A percentile compares a stretch with the other conserved stretches of the same genome.
These are phyloP conservation scores for Xylariaceae sp. DNA, from an alignment of 2,329 filamentous ascomycete species.

Conservation along the genomic window DNA sequence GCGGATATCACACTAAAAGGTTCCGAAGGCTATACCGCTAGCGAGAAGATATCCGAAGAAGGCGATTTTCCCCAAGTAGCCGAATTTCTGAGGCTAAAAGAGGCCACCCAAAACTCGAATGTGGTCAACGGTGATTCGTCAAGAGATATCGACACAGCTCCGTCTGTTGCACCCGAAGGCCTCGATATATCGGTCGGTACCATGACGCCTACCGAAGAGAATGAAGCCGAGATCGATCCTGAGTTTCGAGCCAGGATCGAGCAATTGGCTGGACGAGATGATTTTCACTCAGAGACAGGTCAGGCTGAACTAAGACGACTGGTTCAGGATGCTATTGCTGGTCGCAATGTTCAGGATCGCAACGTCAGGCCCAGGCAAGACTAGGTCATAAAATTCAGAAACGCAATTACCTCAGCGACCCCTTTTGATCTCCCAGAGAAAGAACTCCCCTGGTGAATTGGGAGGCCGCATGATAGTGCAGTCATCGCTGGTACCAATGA, in stretches of 20 bases:
- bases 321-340: constrained; percentile 74
- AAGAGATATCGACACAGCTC: constrained; percentile 37
- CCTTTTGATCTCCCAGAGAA: constrained; percentile 56
- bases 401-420: constrained; percentile 31
- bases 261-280: constrained; percentile 75
- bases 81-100: constrained; percentile 56
- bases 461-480: constrained; percentile 51
- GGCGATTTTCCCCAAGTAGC: constrained; percentile 73
- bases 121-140: constrained; percentile 23
- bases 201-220: constrained; percentile 59
- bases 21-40: constrained; percentile 71
- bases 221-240: constrained; percentile 64
- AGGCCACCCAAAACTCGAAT: constrained; percentile 23
- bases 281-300: constrained; percentile 76
- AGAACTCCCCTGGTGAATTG: constrained; percentile 45
- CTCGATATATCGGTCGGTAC: constrained; percentile 74
- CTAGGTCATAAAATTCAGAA: constrained; percentile 28
- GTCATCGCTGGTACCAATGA: constrained; percentile 42
- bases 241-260: constrained; percentile 85
- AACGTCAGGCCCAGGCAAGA: constrained; percentile 60
- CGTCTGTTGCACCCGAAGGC: constrained; percentile 67
- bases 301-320: constrained; percentile 75
- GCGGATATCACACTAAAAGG: constrained; percentile 64
- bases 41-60: constrained; percentile 74
- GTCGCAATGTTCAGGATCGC: constrained; percentile 58